Evolutionary conservation across 768 basidiomycete genomes (phyloP).

Genomic region (Coprinopsis cinerea): DNA sequence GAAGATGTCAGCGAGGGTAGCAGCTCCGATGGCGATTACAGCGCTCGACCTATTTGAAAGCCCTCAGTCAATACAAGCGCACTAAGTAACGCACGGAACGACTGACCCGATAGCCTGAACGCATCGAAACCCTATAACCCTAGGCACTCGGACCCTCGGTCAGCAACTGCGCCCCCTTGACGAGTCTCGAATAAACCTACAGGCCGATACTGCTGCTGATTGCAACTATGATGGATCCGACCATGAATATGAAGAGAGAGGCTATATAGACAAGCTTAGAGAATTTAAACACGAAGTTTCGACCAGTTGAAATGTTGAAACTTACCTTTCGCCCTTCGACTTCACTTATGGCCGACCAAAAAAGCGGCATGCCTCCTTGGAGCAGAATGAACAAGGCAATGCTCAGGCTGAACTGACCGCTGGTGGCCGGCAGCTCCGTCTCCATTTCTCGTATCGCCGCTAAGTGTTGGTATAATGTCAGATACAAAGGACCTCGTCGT

Average conservation of each 20-base stretch:
- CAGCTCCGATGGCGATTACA: constrained; percentile 67
- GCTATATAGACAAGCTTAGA: constrained; percentile 51
- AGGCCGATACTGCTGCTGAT: constrained; percentile 45
- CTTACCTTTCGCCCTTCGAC: constrained; percentile 68
- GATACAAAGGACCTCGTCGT: not conserved
- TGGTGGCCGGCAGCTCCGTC: constrained; percentile 51
- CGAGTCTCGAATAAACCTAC: constrained; percentile 23
- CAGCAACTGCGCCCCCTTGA: no score
- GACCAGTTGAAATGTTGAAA: not conserved
- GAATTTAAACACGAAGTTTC: not conserved
- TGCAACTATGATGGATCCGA: constrained; percentile 54
- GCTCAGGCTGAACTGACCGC: constrained; percentile 57
- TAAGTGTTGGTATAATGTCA: constrained; percentile 26
- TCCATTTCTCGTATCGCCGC: constrained; percentile 62
- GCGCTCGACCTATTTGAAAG: constrained; percentile 46
- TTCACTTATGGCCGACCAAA: constrained; percentile 70
- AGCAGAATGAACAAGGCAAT: constrained; percentile 69
- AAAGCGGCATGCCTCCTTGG: constrained; percentile 61
- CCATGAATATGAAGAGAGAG: constrained; percentile 45
- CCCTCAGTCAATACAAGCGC: not conserved
- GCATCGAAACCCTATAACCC: constrained; percentile 63
- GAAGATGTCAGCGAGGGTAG: constrained; percentile 74
- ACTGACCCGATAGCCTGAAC: constrained; percentile 62
- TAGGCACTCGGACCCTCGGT: constrained; percentile 15
- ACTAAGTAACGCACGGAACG: not conserved